Conservation (phyloP, 2,329 filamentous ascomycete species). For the Fusarium sp. region DNA sequence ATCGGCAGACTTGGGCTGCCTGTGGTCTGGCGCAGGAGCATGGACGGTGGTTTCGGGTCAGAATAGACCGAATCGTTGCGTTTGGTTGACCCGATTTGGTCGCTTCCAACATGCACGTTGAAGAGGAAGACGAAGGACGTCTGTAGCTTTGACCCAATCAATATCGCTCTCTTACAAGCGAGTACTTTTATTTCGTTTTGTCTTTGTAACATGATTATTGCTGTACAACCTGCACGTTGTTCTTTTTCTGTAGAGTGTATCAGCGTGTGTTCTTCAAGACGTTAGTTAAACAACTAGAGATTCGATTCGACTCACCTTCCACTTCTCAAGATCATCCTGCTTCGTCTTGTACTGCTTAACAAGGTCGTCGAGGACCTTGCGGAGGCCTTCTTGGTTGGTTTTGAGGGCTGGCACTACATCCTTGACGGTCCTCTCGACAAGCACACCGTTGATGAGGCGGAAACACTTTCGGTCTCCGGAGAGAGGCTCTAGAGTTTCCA, state of each 20-base stretch:
- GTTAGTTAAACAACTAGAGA: not conserved
- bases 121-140: not conserved
- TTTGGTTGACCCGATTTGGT: not conserved
- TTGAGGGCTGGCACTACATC: conserved; percentile 91
- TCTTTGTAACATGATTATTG: conserved; percentile 58
- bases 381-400: conserved; percentile 93
- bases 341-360: conserved; percentile 97
- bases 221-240: conserved; percentile 88
- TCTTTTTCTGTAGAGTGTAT: conserved; percentile 74
- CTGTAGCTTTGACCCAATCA: not conserved
- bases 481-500: conserved; percentile 89
- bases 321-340: conserved; percentile 95
- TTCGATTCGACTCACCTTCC: conserved; percentile 76
- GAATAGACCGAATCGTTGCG: not conserved
- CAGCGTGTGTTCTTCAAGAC: not conserved
- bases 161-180: not conserved
- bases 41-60: not conserved
- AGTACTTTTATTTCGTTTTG: conserved; percentile 26
- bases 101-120: not conserved
- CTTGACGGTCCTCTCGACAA: conserved; percentile 92
- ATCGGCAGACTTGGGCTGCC: not conserved
- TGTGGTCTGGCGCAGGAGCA: not conserved
- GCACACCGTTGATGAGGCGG: conserved; percentile 96
- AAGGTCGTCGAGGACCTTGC: conserved; percentile 92
- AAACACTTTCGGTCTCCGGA: conserved; percentile 93